Percentiles rank a stretch among this genome's conserved stretches.
Evolutionary conservation across 805 yeast genomes (phyloP).

Genomic region (Yarrowia hollandica): DNA sequence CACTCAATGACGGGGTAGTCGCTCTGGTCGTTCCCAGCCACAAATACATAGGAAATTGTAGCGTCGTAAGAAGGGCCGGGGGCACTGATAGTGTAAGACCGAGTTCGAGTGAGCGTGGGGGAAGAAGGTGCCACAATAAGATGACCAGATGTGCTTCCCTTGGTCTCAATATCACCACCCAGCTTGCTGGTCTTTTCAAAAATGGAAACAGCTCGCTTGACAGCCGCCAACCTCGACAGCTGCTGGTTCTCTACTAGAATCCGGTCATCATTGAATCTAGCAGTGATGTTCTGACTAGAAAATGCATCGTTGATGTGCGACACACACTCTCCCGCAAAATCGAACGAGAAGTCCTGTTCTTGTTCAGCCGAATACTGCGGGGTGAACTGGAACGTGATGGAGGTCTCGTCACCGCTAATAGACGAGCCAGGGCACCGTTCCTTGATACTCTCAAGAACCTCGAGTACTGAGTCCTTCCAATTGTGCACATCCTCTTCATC

Average conservation of each 20-base stretch:
- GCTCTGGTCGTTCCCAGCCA: slow-evolving; percentile 21
- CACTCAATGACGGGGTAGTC: slow-evolving; percentile 27
- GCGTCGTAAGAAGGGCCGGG: slow-evolving; percentile 27
- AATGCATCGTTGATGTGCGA: slow-evolving; percentile 80
- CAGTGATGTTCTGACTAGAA: slow-evolving; percentile 67
- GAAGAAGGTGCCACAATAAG: slow-evolving; percentile 4
- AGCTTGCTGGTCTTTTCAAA: slow-evolving; percentile 22
- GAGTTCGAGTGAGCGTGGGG: slow-evolving; percentile 1
- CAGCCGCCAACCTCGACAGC: slow-evolving; percentile 22
- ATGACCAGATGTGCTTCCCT: slow-evolving; percentile 10
- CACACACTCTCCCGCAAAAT: slow-evolving; percentile 78
- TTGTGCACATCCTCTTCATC: slow-evolving; percentile 39
- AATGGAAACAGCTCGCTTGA: slow-evolving; percentile 14
- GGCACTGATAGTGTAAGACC: slow-evolving; percentile 17
- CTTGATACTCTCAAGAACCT: slow-evolving; percentile 57
- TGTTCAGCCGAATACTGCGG: slow-evolving; percentile 47
- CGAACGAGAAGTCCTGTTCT: slow-evolving; percentile 60
- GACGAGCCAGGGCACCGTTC: slow-evolving; percentile 82
- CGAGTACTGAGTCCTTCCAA: slow-evolving; percentile 62
- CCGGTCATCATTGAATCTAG: slow-evolving; percentile 53
- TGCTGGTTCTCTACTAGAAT: slow-evolving; percentile 24
- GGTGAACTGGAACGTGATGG: slow-evolving; percentile 74
- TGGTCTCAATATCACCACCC: slow-evolving; percentile 7
- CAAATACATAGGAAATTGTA: slow-evolving; percentile 22
- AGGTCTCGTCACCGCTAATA: slow-evolving; percentile 70